These are phyloP conservation scores for Rhodamnia rubescens DNA, from an alignment of 345 rosid species.

Conservation along the genomic window DNA sequence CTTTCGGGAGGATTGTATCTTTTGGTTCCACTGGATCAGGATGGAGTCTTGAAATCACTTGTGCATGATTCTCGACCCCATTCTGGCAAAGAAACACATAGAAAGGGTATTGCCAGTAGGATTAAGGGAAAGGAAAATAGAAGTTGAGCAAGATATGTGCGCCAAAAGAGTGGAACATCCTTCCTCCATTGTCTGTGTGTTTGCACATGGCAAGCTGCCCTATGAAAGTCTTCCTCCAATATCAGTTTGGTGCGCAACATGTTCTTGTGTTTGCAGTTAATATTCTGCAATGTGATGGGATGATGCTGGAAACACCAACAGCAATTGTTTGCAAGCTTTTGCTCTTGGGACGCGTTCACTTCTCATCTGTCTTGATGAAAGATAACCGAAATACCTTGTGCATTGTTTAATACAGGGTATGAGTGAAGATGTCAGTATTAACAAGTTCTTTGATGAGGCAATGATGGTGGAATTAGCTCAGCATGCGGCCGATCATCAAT, in stretches of 20 bases:
- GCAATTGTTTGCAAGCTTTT: background rate
- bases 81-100: background rate
- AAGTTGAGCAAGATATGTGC: background rate
- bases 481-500: conserved; percentile 70
- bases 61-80: background rate
- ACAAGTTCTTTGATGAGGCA: conserved; percentile 82
- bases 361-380: background rate
- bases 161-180: background rate
- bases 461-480: conserved; percentile 86
- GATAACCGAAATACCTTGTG: background rate
- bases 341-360: background rate
- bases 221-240: background rate
- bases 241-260: background rate
- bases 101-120: background rate
- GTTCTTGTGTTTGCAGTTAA: background rate
- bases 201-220: background rate
- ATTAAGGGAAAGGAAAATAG: background rate
- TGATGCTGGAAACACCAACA: background rate
- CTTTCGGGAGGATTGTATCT: background rate
- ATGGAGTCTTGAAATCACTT: background rate
- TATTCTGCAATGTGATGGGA: background rate
- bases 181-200: background rate
- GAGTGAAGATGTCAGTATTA: conserved; percentile 89
- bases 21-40: background rate
- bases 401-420: conserved; percentile 39